Evolutionary conservation across 169 alveolate genomes (phyloP).

Genomic region (Perkinsus chesapeaki): DNA sequence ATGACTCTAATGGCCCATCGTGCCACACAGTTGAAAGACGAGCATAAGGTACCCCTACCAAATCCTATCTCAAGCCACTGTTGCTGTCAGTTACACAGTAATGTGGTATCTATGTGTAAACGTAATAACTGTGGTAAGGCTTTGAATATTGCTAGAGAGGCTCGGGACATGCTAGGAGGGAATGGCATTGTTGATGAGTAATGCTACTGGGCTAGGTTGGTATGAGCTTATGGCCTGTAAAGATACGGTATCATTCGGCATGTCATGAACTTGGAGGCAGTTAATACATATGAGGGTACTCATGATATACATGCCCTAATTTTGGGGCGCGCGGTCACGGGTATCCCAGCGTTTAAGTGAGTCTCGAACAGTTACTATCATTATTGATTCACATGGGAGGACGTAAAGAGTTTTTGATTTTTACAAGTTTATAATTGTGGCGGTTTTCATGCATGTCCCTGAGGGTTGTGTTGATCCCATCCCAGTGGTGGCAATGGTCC

Average conservation of each 20-base stretch:
- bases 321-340: constrained; percentile 64
- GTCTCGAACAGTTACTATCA: not conserved
- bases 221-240: too few relatives aligned
- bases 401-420: too few relatives aligned
- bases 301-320: constrained; percentile 69
- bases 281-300: constrained; percentile 77
- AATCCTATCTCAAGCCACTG: constrained; percentile 41
- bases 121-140: constrained; percentile 30
- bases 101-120: constrained; percentile 1
- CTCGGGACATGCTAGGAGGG: constrained; percentile 65
- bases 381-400: not conserved
- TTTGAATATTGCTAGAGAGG: constrained; percentile 54
- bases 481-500: too few relatives aligned
- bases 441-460: too few relatives aligned
- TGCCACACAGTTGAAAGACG: constrained; percentile 54
- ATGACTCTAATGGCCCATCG: constrained; percentile 43
- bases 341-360: constrained; percentile 45
- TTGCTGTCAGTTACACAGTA: not conserved
- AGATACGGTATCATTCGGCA: constrained; percentile 56
- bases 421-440: too few relatives aligned
- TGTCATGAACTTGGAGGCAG: constrained; percentile 63
- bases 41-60: constrained; percentile 35
- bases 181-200: constrained; percentile 73
- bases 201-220: too few relatives aligned
- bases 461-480: too few relatives aligned